Conservation (phyloP, 495 filamentous ascomycete genomes). For the Neurospora tetrasperma region DNA sequence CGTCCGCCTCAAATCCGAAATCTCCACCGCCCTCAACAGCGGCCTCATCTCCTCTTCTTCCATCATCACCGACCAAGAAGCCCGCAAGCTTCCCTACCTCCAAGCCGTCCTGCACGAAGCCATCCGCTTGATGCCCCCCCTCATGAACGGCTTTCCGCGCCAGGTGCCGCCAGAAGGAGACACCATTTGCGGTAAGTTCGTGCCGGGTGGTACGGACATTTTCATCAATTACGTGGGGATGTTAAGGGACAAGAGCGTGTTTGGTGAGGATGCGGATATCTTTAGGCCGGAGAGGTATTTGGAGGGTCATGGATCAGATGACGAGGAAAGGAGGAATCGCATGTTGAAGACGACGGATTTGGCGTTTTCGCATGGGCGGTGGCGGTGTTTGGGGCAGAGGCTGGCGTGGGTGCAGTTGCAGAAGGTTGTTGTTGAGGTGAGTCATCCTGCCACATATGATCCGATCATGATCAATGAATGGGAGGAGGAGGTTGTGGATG, state of each 20-base stretch:
- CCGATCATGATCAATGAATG: neutral
- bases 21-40: conserved; percentile 30
- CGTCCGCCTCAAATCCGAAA: conserved; percentile 45
- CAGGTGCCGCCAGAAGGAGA: conserved; percentile 24
- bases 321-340: neutral
- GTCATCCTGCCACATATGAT: neutral
- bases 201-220: conserved; percentile 3
- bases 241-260: conserved; percentile 28
- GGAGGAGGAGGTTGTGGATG: neutral
- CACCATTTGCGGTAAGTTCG: conserved; percentile 34
- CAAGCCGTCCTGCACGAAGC: conserved; percentile 25
- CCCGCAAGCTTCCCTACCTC: conserved; percentile 19
- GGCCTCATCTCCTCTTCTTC: conserved; percentile 38
- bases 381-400: conserved; percentile 8
- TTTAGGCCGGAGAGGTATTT: conserved; percentile 47
- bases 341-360: conserved; percentile 4
- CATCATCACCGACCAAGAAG: conserved; percentile 54
- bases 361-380: conserved; percentile 7
- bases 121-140: conserved; percentile 16
- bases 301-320: neutral
- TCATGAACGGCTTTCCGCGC: conserved; percentile 11
- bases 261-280: conserved; percentile 32
- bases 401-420: conserved; percentile 10
- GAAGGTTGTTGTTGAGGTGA: conserved; percentile 11
- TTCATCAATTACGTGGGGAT: conserved; percentile 29